Conservation (phyloP, 1,284 basidiomycete species). For the Rhodotorula sp. region DNA sequence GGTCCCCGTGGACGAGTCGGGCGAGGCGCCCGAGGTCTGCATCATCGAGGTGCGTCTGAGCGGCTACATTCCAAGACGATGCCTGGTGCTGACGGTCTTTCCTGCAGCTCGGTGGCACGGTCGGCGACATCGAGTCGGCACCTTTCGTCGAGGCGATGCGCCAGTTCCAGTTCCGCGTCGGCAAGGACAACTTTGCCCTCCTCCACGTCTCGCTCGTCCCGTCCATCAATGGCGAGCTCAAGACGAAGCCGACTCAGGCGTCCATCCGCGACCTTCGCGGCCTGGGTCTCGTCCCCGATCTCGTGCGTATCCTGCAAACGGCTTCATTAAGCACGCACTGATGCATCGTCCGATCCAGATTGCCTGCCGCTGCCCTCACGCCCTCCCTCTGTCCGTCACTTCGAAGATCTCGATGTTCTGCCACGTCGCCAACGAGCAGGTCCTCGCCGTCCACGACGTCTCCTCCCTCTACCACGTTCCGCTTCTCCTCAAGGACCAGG, state of each 20-base stretch:
- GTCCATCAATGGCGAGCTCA: slow-evolving; percentile 97
- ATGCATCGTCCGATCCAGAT: slow-evolving; percentile 59
- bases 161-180: slow-evolving; percentile 98
- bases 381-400: slow-evolving; percentile 80
- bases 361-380: slow-evolving; percentile 73
- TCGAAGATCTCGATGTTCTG: slow-evolving; percentile 99
- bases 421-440: slow-evolving; percentile 90
- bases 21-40: slow-evolving; percentile 91
- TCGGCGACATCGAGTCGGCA: slow-evolving; percentile 93
- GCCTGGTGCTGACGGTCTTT: neutral
- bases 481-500: slow-evolving; percentile 86
- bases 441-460: slow-evolving; percentile 95
- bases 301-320: slow-evolving; percentile 53
- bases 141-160: slow-evolving; percentile 99
- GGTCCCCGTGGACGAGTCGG: slow-evolving; percentile 91
- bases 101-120: slow-evolving; percentile 84
- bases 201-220: slow-evolving; percentile 98
- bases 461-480: slow-evolving; percentile 98
- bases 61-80: no score
- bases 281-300: slow-evolving; percentile 86
- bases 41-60: slow-evolving; percentile 74
- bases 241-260: slow-evolving; percentile 98
- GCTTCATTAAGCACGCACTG: neutral
- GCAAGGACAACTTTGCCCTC: slow-evolving; percentile 94
- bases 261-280: slow-evolving; percentile 93